phyloP scores from a whole-genome alignment of 805 yeast genomes.

The Yarrowia bubula region DNA sequence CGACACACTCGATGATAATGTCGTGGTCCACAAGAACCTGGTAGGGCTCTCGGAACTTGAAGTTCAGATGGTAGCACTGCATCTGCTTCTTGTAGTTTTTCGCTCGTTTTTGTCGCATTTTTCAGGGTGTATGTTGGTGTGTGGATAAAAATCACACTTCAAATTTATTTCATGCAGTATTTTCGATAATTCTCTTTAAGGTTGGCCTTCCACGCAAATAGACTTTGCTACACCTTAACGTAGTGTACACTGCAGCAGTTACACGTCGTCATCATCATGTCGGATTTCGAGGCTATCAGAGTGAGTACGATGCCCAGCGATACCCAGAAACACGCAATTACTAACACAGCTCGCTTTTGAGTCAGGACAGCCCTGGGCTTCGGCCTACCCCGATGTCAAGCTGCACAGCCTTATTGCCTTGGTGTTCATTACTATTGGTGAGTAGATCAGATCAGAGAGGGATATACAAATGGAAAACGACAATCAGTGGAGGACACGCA shows the following conservation, averaged over 20 bases:
- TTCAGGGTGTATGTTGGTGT: conserved; percentile 17
- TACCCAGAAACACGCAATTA: not conserved
- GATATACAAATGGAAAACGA: not conserved
- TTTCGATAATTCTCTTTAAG: conserved; percentile 17
- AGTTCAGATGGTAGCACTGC: conserved; percentile 77
- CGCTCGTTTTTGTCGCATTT: conserved; percentile 95
- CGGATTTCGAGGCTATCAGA: conserved; percentile 26
- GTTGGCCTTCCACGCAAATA: not conserved
- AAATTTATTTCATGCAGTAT: conserved; percentile 16
- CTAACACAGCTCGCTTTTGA: conserved; percentile 26
- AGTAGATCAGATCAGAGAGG: not conserved
- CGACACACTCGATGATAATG: conserved; percentile 61
- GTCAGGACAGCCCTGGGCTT: conserved; percentile 22
- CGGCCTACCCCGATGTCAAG: conserved; percentile 16
- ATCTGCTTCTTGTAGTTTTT: conserved; percentile 91
- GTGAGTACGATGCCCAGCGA: not conserved
- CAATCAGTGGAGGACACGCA: not conserved
- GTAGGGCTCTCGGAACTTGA: conserved; percentile 90
- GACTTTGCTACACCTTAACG: not conserved
- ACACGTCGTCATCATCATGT: conserved; percentile 26
- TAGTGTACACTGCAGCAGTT: conserved; percentile 13
- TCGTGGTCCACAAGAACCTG: conserved; percentile 87
- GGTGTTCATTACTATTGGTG: conserved; percentile 16
- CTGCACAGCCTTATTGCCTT: conserved; percentile 15
- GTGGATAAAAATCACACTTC: not conserved